Base-by-base conservation (phyloP, 257 asterid species). In the Avicennia marina region DNA sequence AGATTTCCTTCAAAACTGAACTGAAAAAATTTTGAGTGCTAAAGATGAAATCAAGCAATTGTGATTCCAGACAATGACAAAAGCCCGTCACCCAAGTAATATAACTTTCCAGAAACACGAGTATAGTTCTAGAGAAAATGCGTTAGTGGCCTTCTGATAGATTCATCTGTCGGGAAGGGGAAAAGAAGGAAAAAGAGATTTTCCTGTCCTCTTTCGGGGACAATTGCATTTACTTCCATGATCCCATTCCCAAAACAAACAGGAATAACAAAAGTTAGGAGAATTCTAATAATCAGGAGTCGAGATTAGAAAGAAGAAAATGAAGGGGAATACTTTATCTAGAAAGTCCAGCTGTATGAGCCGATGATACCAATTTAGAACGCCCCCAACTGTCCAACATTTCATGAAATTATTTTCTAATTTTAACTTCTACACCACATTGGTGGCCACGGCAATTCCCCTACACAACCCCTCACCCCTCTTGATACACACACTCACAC, bases 281-380 rank as follows among this genome's bases (percentile, higher is more conserved):
- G n/a, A 60, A 56, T 17, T 45, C 49, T 58, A 21, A 27, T 7
- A 36, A 34, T 58, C 22, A 48, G 50, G 55, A n/a, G n/a, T n/a
- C n/a, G n/a, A 65, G 60, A 39, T 15, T 19, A 50, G 77, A 62
- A 21, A 53, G 75, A 73, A 73, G 65, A 71, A 70, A 72, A 72
- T 58, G 61, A 66, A 46, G 49, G 58, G 49, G 45, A 53, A 67
- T 56, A 78, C 73, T n/a, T 71, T 74, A 66, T 81, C 77, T 74
- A 80, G 80, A 71, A 63, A 53, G 59, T 71, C 75, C 68, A 68
- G 59, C 69, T 53, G 45, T 16, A 25, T 39, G n/a, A 56, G 70
- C 65, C 60, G 70, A 49, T 65, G n/a, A 61, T 63, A 56, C 51
- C 7, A 71, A 69, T 59, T 42, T 62, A 56, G 34, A 70, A 68